Evolutionary conservation across 768 basidiomycete genomes (phyloP).

Genomic region (Boletus sensibilis): DNA sequence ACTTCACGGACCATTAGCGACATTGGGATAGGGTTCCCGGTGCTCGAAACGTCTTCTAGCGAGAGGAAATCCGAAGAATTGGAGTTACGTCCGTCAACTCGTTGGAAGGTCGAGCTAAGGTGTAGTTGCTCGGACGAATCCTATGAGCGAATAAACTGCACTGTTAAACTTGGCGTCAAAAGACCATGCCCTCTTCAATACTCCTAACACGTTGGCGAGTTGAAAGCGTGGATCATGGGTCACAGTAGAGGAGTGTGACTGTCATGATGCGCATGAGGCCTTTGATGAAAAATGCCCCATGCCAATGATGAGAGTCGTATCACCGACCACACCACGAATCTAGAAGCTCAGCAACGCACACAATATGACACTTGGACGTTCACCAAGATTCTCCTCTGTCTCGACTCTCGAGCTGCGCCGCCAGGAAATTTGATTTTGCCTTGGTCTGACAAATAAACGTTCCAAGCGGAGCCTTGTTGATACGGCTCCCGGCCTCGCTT

Average conservation of each 20-base stretch:
- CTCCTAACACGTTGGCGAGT: conserved; percentile 13
- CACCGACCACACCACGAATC: not conserved
- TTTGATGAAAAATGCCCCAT: not conserved
- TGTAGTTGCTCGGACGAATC: not conserved
- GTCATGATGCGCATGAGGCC: not conserved
- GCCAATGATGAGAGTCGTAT: not conserved
- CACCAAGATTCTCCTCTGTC: not conserved
- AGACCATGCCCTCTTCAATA: not conserved
- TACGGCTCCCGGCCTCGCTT: conserved; percentile 14
- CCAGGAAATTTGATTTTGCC: not conserved
- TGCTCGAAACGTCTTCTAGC: not conserved
- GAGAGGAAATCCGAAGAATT: not conserved
- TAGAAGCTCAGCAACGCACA: not conserved
- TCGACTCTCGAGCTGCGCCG: not conserved
- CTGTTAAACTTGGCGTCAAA: not conserved
- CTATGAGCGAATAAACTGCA: not conserved
- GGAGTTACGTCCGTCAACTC: not conserved
- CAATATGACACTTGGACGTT: not conserved
- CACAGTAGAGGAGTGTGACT: not conserved
- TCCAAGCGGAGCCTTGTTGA: not conserved
- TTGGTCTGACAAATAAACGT: not conserved
- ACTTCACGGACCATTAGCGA: conserved; percentile 15
- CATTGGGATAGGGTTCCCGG: not conserved
- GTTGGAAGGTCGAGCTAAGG: not conserved
- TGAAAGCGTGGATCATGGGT: not conserved